Base-by-base conservation (phyloP, 2,329 filamentous ascomycete genomes). In the Karstenula rhodostoma region DNA sequence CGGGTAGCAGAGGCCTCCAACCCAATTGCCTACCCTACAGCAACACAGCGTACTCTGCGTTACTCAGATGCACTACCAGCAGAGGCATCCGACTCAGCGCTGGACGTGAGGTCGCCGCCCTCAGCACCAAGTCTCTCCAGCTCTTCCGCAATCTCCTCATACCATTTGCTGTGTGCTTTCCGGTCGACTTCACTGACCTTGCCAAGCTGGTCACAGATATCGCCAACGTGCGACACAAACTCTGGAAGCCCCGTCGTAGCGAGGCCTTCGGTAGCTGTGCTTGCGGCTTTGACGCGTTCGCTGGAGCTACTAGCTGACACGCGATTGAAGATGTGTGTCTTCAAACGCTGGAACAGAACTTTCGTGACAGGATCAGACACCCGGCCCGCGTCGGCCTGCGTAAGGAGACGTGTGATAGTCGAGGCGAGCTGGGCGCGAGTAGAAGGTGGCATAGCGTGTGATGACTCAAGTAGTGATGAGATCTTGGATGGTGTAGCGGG, bases 161-260 rank as follows among this genome's bases (percentile, higher is more conserved):
- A 93, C 89, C 89, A 92, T 46, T 79, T 71, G 13, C 86, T 86
- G 75, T 93, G 90, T 8, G 87, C 84, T 62, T 86, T 87, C 63
- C 88, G 84, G 72, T 93, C 90, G 5, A 93, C 87, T 4, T 80
- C 80, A 15, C 88, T 87, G 3, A 93, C 84, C 71, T 85, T 85
- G 44, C 85, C 84, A 61, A 93, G 78, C 70, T 89, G 83, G 35
- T 92, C 89, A 8, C 91, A 87, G 67, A 93, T 89, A 51, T 87
- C 86, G 33, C 89, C 83, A 15, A 93, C 87, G 61, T 85, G 86
- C 29, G 86, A 85, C 17, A 90, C 88, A 73, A 93, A 93, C 76
- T 94, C 91, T 0, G 88, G 88, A 58, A 94, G 78, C 0, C 91
- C 91, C 19, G 90, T 83, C 2, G 85, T 84, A 0, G 89, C 89